A percentile compares a stretch with the other conserved stretches of the same genome.
Conservation (phyloP, 1,284 basidiomycete genomes). For the Malassezia japonica region DNA sequence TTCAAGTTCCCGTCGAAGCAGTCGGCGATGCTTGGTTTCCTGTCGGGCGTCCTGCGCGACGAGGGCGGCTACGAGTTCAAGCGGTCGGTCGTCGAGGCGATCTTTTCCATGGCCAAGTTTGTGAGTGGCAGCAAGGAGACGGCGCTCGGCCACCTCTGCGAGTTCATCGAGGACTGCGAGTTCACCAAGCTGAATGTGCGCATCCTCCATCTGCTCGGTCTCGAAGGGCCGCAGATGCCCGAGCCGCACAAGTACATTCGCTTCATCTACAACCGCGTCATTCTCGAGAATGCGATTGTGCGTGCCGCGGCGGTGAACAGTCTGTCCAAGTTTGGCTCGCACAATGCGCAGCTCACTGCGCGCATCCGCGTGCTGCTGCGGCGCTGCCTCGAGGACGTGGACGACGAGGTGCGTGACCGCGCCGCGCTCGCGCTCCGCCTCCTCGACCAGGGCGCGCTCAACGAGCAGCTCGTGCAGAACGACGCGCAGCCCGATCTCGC, state of each 20-base stretch:
- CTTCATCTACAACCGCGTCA: slow-evolving; percentile 98
- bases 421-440: slow-evolving; percentile 76
- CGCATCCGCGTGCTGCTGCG: slow-evolving; percentile 63
- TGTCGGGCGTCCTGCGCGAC: slow-evolving; percentile 46
- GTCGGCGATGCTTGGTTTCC: slow-evolving; percentile 57
- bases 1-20: slow-evolving; percentile 98
- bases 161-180: slow-evolving; percentile 99
- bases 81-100: slow-evolving; percentile 95
- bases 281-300: slow-evolving; percentile 95
- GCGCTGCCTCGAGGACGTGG: slow-evolving; percentile 93
- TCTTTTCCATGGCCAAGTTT: slow-evolving; percentile 99
- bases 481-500: slow-evolving; percentile 54
- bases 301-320: slow-evolving; percentile 89
- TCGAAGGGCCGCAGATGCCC: slow-evolving; percentile 87
- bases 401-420: slow-evolving; percentile 96
- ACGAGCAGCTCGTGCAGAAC: slow-evolving; percentile 79
- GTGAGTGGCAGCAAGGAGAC: slow-evolving; percentile 78
- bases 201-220: slow-evolving; percentile 84
- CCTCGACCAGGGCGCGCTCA: slow-evolving; percentile 68
- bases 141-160: slow-evolving; percentile 94
- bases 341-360: slow-evolving; percentile 67
- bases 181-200: slow-evolving; percentile 98
- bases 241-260: slow-evolving; percentile 97
- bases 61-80: slow-evolving; percentile 99
- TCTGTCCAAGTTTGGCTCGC: slow-evolving; percentile 89